phyloP scores from a whole-genome alignment of 2,329 filamentous ascomycete species.

The Penicillium olsonii region DNA sequence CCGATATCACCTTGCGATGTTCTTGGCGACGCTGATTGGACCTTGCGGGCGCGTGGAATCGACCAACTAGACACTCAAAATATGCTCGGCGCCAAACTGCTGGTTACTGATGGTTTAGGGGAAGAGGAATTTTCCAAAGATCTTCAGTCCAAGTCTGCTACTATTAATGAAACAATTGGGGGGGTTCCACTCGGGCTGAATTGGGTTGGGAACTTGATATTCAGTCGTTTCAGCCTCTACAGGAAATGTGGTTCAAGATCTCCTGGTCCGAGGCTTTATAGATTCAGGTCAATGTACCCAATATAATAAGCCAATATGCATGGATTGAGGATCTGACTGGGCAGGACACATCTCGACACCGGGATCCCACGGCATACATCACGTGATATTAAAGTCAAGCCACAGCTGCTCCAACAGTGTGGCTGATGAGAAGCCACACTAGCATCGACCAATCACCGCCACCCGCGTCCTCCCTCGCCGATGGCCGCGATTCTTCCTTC shows the following conservation, averaged over 20 bases:
- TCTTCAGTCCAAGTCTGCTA: conserved; percentile 8
- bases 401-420: neutral
- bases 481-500: conserved; percentile 18
- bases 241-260: too few species aligned
- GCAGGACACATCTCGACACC: neutral
- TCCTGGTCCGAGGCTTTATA: neutral
- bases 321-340: conserved; percentile 5
- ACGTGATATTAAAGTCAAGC: conserved; percentile 7
- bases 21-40: conserved; percentile 31
- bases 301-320: conserved; percentile 4
- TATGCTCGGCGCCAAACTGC: conserved; percentile 21
- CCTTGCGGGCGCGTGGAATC: conserved; percentile 27
- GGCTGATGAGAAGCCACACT: conserved; percentile 8
- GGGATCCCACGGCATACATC: neutral
- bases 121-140: conserved; percentile 1
- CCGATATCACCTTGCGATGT: conserved; percentile 29
- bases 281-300: neutral
- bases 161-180: conserved; percentile 21
- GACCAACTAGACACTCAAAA: conserved; percentile 20
- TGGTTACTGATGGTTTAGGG: neutral
- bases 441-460: conserved; percentile 20
- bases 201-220: conserved; percentile 1
- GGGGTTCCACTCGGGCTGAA: conserved; percentile 21
- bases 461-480: conserved; percentile 23
- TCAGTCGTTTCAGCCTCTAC: neutral